Evolutionary conservation across 2,329 filamentous ascomycete genomes (phyloP), one percentile per base, ranked within the genome.

Genomic region (Drechslerella stenobrocha): DNA sequence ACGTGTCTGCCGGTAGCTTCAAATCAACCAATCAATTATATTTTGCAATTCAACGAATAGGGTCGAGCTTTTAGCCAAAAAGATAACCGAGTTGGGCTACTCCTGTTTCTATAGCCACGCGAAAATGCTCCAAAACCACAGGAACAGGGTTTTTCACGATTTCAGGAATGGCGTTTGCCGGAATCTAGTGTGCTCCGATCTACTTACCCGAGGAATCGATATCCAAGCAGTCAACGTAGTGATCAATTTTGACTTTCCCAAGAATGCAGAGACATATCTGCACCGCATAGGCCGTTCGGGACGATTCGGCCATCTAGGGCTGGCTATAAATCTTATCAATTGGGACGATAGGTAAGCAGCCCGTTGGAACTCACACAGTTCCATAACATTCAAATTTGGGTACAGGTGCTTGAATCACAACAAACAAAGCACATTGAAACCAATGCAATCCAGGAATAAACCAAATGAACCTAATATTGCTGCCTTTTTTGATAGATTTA

Each of bases 11-110:
- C n/a, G n/a, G n/a, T 55, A 73, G 79, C 85, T 98, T 13, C 92
- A 98, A 78, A 98, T 98, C 80, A 98, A 98, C 79, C 93, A 98
- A 80, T 98, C 95, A 70, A 98, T 98, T 80, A 98, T 98, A 76
- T 98, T 98, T 81, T 98, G 93, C 80, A 98, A 98, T 79, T 98
- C 93, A 37, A 98, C 93, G 55, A 97, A 97, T 77, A 89, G 93
- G 71, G 93, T 98, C 69, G 93, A 98, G 78, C 82, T 98, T 53
- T 84, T 98, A 23, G 93, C 93, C 51, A 98, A 98, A 82, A 98
- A 98, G 79, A 98, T 98, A 75, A 98, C 95, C 47, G 95, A 98
- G 77, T 84, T 98, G 71, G 93, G 93, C 71, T 98, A 98, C 79
- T 98, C 93, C 0, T 98, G 93, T 80, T 98, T 97, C 80, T 98